Percentiles rank a stretch among this genome's conserved stretches.
These are phyloP conservation scores for Phalaenopsis hybrid DNA, from an alignment of 116 monocot species.

Conservation along the genomic window DNA sequence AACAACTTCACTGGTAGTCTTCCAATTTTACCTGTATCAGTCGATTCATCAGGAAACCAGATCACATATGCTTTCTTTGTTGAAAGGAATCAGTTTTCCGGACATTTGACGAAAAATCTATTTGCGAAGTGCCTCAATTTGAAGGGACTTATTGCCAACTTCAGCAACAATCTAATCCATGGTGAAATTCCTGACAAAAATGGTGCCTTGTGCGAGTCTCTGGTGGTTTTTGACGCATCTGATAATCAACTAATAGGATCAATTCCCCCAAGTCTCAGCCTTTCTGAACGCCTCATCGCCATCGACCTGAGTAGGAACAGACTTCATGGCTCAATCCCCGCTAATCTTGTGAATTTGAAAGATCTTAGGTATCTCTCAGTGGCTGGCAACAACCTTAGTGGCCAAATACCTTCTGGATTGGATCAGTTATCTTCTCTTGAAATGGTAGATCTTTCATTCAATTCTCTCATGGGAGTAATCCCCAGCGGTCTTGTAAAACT, in stretches of 20 bases:
- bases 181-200: conserved; percentile 52
- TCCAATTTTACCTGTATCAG: conserved; percentile 34
- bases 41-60: conserved; percentile 23
- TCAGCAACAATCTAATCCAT: conserved; percentile 53
- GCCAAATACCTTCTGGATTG: conserved; percentile 34
- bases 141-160: conserved; percentile 44
- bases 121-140: conserved; percentile 54
- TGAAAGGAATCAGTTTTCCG: conserved; percentile 55
- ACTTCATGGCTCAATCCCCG: conserved; percentile 28
- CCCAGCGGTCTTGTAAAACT: conserved; percentile 28
- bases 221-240: conserved; percentile 43
- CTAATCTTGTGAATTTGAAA: conserved; percentile 21
- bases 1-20: conserved; percentile 62
- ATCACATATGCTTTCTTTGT: conserved; percentile 53
- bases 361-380: conserved; percentile 29
- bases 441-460: conserved; percentile 46
- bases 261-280: conserved; percentile 42
- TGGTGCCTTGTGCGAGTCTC: conserved; percentile 33
- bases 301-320: conserved; percentile 38
- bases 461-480: conserved; percentile 35
- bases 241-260: conserved; percentile 52
- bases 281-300: conserved; percentile 18
- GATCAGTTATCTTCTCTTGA: conserved; percentile 26
- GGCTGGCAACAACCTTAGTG: conserved; percentile 36
- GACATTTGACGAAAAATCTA: conserved; percentile 34